phyloP scores from a whole-genome alignment of 495 filamentous ascomycete species.

The Friedmanniomyces simplex region DNA sequence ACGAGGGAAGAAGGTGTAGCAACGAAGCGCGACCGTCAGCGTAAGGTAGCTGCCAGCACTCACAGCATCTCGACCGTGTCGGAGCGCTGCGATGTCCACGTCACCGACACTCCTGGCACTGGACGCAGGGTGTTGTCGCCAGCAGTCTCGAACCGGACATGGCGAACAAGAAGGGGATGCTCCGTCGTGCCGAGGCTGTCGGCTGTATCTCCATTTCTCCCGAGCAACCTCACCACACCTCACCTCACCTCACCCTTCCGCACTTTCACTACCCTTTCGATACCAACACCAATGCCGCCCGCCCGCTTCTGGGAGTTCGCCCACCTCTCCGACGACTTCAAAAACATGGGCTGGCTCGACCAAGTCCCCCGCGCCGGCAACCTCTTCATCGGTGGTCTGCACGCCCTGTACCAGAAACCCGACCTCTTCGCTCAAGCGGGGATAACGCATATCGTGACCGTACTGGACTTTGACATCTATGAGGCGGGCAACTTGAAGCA shows the following conservation, averaged over 20 bases:
- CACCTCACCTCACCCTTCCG: not conserved
- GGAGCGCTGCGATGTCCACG: too few relatives aligned
- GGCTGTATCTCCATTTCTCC: not conserved
- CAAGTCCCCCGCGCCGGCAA: conserved; percentile 21
- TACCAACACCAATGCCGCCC: conserved; percentile 6
- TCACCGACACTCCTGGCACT: too few relatives aligned
- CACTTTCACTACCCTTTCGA: not conserved
- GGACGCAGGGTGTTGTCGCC: too few relatives aligned
- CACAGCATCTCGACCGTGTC: too few relatives aligned
- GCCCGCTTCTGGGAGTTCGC: conserved; percentile 15
- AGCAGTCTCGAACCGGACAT: too few relatives aligned
- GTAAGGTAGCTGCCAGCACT: too few relatives aligned
- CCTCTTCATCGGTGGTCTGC: conserved; percentile 29
- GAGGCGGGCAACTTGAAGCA: conserved; percentile 13
- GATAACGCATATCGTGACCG: conserved; percentile 27
- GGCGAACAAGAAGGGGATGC: too few relatives aligned
- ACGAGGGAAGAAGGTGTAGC: too few relatives aligned
- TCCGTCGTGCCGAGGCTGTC: not conserved
- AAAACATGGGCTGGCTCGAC: conserved; percentile 28
- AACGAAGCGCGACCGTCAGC: too few relatives aligned
- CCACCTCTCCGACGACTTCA: conserved; percentile 6
- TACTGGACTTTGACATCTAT: conserved; percentile 24
- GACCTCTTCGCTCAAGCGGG: conserved; percentile 20
- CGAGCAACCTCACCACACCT: not conserved
- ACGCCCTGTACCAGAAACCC: conserved; percentile 27